Percentiles rank a stretch among this genome's conserved stretches.
phyloP scores from a whole-genome alignment of 192 early-diverging fungal genomes.

The Backusella westeae region DNA sequence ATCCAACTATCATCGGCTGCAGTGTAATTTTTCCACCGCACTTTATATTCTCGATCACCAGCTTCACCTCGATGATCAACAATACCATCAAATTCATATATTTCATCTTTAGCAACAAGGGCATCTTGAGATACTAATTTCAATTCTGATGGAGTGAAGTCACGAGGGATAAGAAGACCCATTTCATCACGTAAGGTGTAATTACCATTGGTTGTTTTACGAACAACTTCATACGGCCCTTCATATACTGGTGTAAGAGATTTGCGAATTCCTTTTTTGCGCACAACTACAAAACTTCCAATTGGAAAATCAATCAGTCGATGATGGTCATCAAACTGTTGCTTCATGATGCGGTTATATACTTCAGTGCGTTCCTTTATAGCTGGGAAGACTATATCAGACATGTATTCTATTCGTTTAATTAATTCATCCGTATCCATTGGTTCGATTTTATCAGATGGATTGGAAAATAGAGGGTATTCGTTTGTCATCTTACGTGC shows the following conservation, averaged over 20 bases:
- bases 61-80: neutral
- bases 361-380: neutral
- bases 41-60: slow-evolving; percentile 17
- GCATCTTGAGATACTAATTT: neutral
- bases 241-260: neutral
- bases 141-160: neutral
- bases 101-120: neutral
- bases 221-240: neutral
- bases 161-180: neutral
- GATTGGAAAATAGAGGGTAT: neutral
- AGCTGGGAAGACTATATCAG: neutral
- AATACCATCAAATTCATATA: neutral
- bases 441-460: neutral
- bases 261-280: neutral
- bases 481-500: neutral
- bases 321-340: neutral
- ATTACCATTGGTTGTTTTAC: neutral
- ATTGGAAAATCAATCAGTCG: neutral
- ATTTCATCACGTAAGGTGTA: neutral
- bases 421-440: neutral
- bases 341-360: neutral
- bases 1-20: neutral
- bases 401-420: neutral
- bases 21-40: neutral
- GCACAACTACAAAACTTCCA: neutral